Conservation (phyloP, 2,329 filamentous ascomycete species). For the Rhynchosporium graminicola region DNA sequence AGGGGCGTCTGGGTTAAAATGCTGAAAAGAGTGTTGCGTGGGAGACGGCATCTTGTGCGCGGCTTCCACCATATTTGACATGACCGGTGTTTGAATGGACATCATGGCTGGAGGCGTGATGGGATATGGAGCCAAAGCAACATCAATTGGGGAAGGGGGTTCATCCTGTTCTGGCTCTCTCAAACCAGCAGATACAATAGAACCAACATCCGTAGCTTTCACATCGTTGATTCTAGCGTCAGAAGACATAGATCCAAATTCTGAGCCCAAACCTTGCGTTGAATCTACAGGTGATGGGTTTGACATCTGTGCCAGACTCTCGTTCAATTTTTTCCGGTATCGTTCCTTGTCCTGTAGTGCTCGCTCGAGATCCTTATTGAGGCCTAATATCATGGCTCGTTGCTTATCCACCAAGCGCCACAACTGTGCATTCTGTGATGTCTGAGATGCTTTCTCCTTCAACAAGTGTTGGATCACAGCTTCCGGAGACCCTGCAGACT, state of each 20-base stretch:
- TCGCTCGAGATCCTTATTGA: slow-evolving; percentile 92
- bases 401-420: slow-evolving; percentile 98
- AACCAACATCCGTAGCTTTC: slow-evolving; percentile 29
- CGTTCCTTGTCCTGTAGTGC: slow-evolving; percentile 92
- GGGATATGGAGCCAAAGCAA: slow-evolving; percentile 62
- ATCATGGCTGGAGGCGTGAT: slow-evolving; percentile 65
- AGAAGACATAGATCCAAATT: slow-evolving; percentile 34
- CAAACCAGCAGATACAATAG: slow-evolving; percentile 36
- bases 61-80: slow-evolving; percentile 51
- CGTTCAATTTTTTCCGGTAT: slow-evolving; percentile 88
- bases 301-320: slow-evolving; percentile 53
- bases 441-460: slow-evolving; percentile 86
- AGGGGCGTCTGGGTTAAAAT: slow-evolving; percentile 48
- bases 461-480: slow-evolving; percentile 84
- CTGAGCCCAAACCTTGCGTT: slow-evolving; percentile 34
- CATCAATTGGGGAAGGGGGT: slow-evolving; percentile 58
- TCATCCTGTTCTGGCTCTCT: slow-evolving; percentile 31
- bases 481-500: slow-evolving; percentile 84
- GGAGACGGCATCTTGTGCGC: slow-evolving; percentile 61
- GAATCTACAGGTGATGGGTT: slow-evolving; percentile 39
- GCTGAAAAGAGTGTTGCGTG: slow-evolving; percentile 58
- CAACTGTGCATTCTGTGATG: slow-evolving; percentile 86
- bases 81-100: slow-evolving; percentile 32
- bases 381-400: slow-evolving; percentile 84
- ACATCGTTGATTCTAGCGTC: slow-evolving; percentile 24